A percentile compares a stretch with the other conserved stretches of the same genome.
Conservation (phyloP, 768 basidiomycete species). For the Boletus rex-veris region DNA sequence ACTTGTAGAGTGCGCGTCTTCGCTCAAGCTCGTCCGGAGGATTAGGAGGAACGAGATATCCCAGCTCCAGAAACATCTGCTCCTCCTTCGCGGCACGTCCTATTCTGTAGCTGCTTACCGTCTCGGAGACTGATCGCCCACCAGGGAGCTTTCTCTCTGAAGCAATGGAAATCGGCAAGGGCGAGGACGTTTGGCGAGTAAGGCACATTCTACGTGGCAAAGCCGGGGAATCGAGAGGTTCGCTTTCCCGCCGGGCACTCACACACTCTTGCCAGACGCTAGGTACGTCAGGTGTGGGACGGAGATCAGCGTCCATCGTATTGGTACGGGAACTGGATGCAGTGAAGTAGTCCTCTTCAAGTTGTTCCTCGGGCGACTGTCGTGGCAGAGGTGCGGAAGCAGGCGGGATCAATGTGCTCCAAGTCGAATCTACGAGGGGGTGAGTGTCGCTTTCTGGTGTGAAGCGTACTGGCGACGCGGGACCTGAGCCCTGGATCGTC, state of each 20-base stretch:
- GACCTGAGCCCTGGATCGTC: slow-evolving; percentile 23
- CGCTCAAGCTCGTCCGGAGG: slow-evolving; percentile 84
- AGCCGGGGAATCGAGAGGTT: slow-evolving; percentile 39
- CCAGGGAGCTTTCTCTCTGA: slow-evolving; percentile 32
- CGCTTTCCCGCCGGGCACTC: slow-evolving; percentile 25
- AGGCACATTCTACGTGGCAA: slow-evolving; percentile 51
- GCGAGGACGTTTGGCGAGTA: slow-evolving; percentile 63
- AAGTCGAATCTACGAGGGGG: slow-evolving; percentile 5
- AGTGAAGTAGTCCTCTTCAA: slow-evolving; percentile 32
- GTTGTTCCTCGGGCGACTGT: slow-evolving; percentile 24
- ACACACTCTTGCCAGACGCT: slow-evolving; percentile 28
- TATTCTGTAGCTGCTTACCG: slow-evolving; percentile 33
- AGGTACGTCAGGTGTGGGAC: slow-evolving; percentile 15
- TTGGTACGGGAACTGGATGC: slow-evolving; percentile 25
- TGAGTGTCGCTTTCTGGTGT: slow-evolving; percentile 3
- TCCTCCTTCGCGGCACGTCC: slow-evolving; percentile 63
- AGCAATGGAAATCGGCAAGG: slow-evolving; percentile 46
- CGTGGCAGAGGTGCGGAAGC: slow-evolving; percentile 19
- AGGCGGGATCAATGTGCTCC: slow-evolving; percentile 3
- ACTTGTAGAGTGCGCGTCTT: slow-evolving; percentile 83
- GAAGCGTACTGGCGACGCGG: slow-evolving; percentile 21
- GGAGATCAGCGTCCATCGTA: slow-evolving; percentile 15
- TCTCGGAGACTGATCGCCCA: slow-evolving; percentile 33
- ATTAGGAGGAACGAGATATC: slow-evolving; percentile 75
- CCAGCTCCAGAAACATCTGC: slow-evolving; percentile 58